Evolutionary conservation across 2,329 filamentous ascomycete genomes (phyloP).

Genomic region (Biscogniauxia marginata): DNA sequence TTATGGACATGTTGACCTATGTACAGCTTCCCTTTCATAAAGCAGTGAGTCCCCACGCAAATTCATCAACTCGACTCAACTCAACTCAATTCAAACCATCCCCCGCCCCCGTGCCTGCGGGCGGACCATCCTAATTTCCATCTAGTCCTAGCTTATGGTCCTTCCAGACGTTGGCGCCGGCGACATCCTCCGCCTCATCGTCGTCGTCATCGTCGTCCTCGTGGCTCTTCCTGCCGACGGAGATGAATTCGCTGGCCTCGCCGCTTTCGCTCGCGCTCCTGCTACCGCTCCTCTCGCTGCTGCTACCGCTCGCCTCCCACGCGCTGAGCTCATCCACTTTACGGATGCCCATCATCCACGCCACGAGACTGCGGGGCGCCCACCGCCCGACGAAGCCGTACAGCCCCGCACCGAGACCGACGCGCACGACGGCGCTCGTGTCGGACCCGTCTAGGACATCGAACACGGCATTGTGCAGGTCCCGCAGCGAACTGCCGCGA

Average conservation of each 20-base stretch:
- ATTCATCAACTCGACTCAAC: too few species aligned
- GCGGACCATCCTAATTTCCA: too few species aligned
- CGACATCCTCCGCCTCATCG: conserved; percentile 35
- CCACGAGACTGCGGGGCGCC: conserved; percentile 75
- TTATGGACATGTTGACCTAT: too few species aligned
- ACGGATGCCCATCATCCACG: conserved; percentile 87
- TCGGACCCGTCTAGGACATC: conserved; percentile 75
- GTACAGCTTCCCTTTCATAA: too few species aligned
- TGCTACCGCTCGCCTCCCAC: conserved; percentile 47
- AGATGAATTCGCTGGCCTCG: conserved; percentile 4
- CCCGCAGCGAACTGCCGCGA: conserved; percentile 70
- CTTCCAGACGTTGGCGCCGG: conserved; percentile 47
- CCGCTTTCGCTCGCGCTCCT: conserved; percentile 26
- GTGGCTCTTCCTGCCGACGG: conserved; percentile 11
- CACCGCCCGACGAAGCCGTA: conserved; percentile 85
- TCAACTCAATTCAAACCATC: too few species aligned
- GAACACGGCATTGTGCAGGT: conserved; percentile 84
- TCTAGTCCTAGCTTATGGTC: conserved; percentile 14
- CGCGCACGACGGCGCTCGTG: conserved; percentile 64
- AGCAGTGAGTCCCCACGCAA: too few species aligned
- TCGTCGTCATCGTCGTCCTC: conserved; percentile 39
- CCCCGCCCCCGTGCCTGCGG: too few species aligned
- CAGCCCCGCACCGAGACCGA: conserved; percentile 79
- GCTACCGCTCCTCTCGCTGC: conserved; percentile 35
- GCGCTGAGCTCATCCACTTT: conserved; percentile 56